phyloP scores from a whole-genome alignment of 148 eudicot genomes.

The Rhododendron kiyosumense region DNA sequence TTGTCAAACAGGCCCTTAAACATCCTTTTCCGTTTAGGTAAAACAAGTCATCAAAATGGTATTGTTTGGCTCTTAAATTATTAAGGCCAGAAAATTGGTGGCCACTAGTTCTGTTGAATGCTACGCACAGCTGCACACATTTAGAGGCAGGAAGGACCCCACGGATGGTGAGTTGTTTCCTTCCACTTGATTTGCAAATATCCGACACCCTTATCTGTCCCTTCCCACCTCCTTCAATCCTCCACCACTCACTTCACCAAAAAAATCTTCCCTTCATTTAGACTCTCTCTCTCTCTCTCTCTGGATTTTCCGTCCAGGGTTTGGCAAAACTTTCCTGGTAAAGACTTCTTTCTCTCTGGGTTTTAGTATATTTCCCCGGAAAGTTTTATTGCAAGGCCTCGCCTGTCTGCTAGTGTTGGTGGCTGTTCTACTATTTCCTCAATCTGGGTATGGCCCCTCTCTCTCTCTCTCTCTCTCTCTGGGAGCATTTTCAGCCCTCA shows the following conservation, averaged over 20 bases:
- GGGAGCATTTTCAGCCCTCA: neutral
- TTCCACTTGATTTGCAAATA: neutral
- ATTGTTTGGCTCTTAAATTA: no score
- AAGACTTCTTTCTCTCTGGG: neutral
- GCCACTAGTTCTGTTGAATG: neutral
- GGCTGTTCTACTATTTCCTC: neutral
- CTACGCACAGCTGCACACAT: neutral
- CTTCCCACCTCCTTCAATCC: neutral
- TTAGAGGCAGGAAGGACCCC: neutral
- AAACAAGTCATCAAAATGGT: no score
- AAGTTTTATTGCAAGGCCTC: neutral
- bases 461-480: neutral
- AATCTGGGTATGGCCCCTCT: neutral
- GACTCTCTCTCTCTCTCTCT: neutral
- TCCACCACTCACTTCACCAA: slow-evolving; percentile 1
- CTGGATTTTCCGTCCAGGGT: neutral
- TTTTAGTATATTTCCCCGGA: neutral
- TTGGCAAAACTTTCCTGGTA: neutral
- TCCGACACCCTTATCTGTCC: neutral
- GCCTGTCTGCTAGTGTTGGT: neutral
- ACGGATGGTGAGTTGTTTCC: neutral
- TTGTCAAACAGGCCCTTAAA: no score
- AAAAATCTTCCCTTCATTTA: neutral
- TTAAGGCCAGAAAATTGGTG: neutral
- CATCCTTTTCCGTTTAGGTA: no score